Evolutionary conservation across 345 rosid species (phyloP), one percentile per base, ranked within the genome.

Genomic region (Camelina laxa): DNA sequence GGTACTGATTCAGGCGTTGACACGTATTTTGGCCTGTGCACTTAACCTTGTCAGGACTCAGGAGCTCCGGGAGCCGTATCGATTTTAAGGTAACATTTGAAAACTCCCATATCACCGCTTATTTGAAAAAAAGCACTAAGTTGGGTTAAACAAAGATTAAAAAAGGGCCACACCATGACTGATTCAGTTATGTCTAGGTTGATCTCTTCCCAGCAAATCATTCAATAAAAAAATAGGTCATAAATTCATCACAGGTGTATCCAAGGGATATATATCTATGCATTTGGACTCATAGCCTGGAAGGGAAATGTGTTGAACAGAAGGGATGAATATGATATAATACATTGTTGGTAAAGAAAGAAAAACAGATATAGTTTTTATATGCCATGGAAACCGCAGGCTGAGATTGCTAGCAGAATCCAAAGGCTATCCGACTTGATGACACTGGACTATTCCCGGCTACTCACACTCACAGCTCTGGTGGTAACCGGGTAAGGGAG

Each of bases 391-490:
- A 38, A 55, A 65, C 20, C 82, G 80, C 84, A 95, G 99, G 88
- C 75, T 95, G 82, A 92, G 99, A 81, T 74, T 92, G 82, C 79
- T 95, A 41, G 96, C 97, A 19, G 94, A 92, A 48, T 87, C 97
- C 20, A 95, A 90, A 82, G 97, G 99, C 59, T 92, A 66, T 80
- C 79, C 79, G 84, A 55, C 96, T 92, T 24, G 97, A 95, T 62
- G 99, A 95, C 69, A 90, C 96, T 24, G 99, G 97, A 38, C 74
- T 95, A 13, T 95, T 87, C 80, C 96, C 89, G n/a, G 92, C 93
- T 30, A 92, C 91, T 64, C 30, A 22, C 24, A 22, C 24, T 22
- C 91, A 70, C 9, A 86, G 93, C 60, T 89, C 95, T 17, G 82
- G 86, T 6, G 83, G 91, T 62, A 91, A 86, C 81, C 82, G 85